phyloP scores from a whole-genome alignment of 257 asterid genomes.

The Echites panduratus region DNA sequence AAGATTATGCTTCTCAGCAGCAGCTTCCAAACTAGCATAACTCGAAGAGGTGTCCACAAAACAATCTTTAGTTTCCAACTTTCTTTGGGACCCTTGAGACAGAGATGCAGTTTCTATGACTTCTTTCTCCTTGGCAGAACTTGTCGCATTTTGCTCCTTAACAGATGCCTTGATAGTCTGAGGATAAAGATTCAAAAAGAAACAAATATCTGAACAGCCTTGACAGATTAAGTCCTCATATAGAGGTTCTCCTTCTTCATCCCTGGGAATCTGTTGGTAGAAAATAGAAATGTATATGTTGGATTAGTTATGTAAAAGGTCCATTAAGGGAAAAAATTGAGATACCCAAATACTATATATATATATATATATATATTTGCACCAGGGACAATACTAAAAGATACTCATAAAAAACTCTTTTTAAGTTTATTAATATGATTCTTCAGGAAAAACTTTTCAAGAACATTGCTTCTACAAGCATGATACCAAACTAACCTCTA shows the following conservation, averaged over 20 bases:
- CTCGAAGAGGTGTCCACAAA: conserved; percentile 18
- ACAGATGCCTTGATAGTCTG: conserved; percentile 34
- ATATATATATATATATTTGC: background rate
- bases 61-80: conserved; percentile 25
- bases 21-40: conserved; percentile 19
- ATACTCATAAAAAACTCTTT: background rate
- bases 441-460: background rate
- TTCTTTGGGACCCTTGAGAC: conserved; percentile 21
- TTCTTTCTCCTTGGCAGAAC: conserved; percentile 34
- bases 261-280: conserved; percentile 66
- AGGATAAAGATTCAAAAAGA: conserved; percentile 62
- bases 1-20: background rate
- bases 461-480: background rate
- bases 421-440: too few relatives aligned
- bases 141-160: conserved; percentile 18
- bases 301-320: background rate
- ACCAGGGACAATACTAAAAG: too few relatives aligned
- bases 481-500: background rate
- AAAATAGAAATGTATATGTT: background rate
- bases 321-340: background rate
- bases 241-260: conserved; percentile 81
- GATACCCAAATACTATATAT: background rate
- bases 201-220: conserved; percentile 58
- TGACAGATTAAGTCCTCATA: conserved; percentile 86
- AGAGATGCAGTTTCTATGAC: conserved; percentile 30